Evolutionary conservation across 1,139 yeast species (phyloP), one percentile per base, ranked within the genome.

Genomic region (Magnusiomyces tetraspermus): DNA sequence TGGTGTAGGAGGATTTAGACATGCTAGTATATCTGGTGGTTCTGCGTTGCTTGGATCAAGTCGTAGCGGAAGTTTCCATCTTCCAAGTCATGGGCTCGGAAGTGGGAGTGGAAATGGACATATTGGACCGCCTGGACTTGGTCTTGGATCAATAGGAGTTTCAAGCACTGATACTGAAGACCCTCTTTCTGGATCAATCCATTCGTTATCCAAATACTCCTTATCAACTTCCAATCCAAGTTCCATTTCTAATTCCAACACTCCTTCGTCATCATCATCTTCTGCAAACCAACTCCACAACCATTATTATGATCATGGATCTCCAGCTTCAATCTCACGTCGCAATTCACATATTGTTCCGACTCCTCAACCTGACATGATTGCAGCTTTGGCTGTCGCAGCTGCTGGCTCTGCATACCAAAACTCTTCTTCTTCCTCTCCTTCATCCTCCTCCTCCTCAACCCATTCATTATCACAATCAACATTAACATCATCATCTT

Each of bases 151-250:
- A 2, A 8, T 26, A n/a, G 23, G 36, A 30, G 36, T 56, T 60
- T 21, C 63, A 1, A 64, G 61, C 2, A 60, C 64, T 1, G 68
- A 65, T 51, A 64, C 57, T 22, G 68, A 65, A 46, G 68, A 65
- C 49, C 68, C 68, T 2, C 54, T 64, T 30, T 51, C 59, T 23
- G 62, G 59, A 3, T 54, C 57, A 4, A 57, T 59, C 17, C 61
- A 61, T 46, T 61, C 66, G 13, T 53, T 65, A 45, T 58, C 63
- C 49, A 62, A 63, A 51, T 65, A 65, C 55, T 65, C 68, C 6
- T 58, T 65, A 13, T 54, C 54, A 46, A 55, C 60, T n/a, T 60
- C 61, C 3, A n/a, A n/a, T n/a, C n/a, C n/a, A n/a, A n/a, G n/a
- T n/a, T n/a, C n/a, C n/a, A n/a, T n/a, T n/a, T n/a, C n/a, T n/a